Evolutionary conservation across 352 stramenopile genomes (phyloP).

Genomic region (Blastocystis hominis): DNA sequence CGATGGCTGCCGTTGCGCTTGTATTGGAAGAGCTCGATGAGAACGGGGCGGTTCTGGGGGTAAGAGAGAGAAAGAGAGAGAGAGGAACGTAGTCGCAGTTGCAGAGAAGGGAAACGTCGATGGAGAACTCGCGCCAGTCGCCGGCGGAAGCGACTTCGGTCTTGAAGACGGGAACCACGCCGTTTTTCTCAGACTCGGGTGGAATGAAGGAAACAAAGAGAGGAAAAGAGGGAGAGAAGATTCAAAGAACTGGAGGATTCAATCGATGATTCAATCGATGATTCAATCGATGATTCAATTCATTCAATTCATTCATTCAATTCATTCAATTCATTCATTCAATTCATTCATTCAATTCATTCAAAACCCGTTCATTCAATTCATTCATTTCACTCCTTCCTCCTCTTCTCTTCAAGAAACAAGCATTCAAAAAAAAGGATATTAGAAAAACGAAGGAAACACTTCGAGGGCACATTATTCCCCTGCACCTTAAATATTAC

Average conservation of each 20-base stretch:
- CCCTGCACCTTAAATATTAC: constrained; percentile 66
- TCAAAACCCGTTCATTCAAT: too few species aligned
- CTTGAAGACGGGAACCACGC: constrained; percentile 67
- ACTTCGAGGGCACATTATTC: not conserved
- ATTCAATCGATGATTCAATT: too few species aligned
- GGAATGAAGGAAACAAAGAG: constrained; percentile 68
- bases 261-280: too few species aligned
- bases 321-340: too few species aligned
- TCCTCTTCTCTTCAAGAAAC: constrained; percentile 68
- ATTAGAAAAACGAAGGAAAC: constrained; percentile 60
- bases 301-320: too few species aligned
- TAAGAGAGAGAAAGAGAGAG: not conserved
- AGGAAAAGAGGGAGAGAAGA: constrained; percentile 68
- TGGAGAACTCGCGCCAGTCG: constrained; percentile 66
- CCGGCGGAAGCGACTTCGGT: constrained; percentile 71
- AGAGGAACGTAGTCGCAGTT: constrained; percentile 66
- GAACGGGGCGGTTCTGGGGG: constrained; percentile 64
- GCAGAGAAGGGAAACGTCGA: constrained; percentile 70
- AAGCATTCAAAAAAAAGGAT: constrained; percentile 68
- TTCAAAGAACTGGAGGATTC: too few species aligned
- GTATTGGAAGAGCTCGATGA: constrained; percentile 73
- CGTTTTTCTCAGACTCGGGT: constrained; percentile 65
- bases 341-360: too few species aligned
- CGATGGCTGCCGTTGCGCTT: constrained; percentile 68
- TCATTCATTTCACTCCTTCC: too few species aligned